These are phyloP conservation scores for Sanghuangporus weigelae DNA, from an alignment of 1,284 basidiomycete genomes.

Conservation along the genomic window DNA sequence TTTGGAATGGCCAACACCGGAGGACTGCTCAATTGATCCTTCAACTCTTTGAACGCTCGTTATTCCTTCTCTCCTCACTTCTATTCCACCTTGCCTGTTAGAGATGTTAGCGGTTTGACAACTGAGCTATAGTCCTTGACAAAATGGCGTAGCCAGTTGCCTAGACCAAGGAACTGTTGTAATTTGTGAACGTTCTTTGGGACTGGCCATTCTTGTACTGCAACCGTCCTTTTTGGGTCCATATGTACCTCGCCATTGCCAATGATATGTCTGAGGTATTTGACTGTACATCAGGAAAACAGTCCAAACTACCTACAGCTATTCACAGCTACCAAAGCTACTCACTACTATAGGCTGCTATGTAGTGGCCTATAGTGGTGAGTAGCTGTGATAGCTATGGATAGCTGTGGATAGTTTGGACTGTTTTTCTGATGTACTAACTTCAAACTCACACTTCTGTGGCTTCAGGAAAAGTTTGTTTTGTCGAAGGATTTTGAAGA, in stretches of 20 bases:
- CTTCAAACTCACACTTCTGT: too few species aligned
- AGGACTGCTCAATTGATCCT: not conserved
- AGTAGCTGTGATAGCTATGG: not conserved
- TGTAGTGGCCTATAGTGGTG: not conserved
- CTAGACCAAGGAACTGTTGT: constrained; percentile 21
- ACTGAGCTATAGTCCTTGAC: constrained; percentile 8
- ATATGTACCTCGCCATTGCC: not conserved
- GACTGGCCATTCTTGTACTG: too few species aligned
- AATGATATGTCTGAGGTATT: not conserved
- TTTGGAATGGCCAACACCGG: not conserved
- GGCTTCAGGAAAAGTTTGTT: too few species aligned
- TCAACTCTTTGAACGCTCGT: not conserved
- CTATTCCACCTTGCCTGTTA: not conserved
- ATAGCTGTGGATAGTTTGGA: not conserved
- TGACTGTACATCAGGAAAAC: not conserved
- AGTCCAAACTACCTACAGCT: not conserved
- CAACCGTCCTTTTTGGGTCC: constrained; percentile 20
- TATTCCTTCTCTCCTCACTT: not conserved
- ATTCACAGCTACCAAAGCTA: not conserved
- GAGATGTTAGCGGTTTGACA: not conserved
- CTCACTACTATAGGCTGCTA: not conserved
- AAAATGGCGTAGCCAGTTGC: constrained; percentile 22
- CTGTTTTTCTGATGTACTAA: not conserved
- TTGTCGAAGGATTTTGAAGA: too few species aligned
- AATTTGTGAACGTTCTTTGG: constrained; percentile 20